phyloP scores from a whole-genome alignment of 169 alveolate genomes.

The Babesia divergens region DNA sequence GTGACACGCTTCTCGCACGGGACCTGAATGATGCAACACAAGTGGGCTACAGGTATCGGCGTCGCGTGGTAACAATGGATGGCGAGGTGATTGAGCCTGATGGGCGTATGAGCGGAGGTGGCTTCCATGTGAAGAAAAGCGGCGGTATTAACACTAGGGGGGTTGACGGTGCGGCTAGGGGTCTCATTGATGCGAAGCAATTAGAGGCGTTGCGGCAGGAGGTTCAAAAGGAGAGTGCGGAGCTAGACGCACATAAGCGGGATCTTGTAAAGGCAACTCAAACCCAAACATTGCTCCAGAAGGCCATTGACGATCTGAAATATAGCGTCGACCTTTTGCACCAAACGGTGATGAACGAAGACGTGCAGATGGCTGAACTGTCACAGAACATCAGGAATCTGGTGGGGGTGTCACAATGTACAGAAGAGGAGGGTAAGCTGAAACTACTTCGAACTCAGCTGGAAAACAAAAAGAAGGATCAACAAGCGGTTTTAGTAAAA shows the following conservation, averaged over 20 bases:
- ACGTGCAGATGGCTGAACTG: conserved; percentile 7
- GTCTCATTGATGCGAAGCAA: neutral
- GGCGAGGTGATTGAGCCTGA: conserved; percentile 92
- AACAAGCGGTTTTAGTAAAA: neutral
- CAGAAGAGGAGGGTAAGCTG: neutral
- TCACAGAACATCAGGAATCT: neutral
- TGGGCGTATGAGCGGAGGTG: conserved; percentile 93
- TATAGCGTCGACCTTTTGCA: conserved; percentile 15
- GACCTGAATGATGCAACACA: conserved; percentile 84
- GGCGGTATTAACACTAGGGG: conserved; percentile 19
- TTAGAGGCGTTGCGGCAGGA: conserved; percentile 13
- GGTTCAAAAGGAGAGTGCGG: neutral
- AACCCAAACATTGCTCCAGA: neutral
- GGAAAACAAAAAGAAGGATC: neutral
- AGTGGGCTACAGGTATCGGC: conserved; percentile 81
- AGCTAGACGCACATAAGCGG: neutral
- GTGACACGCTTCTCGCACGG: conserved; percentile 88
- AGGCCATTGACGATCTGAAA: conserved; percentile 5
- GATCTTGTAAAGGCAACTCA: neutral
- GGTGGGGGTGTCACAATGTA: neutral
- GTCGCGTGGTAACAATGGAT: conserved; percentile 88
- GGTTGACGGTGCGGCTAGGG: neutral
- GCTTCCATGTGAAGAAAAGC: conserved; percentile 34
- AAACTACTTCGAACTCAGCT: neutral
- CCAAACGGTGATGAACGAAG: conserved; percentile 26